Percentiles rank a stretch among this genome's conserved stretches.
phyloP scores from a whole-genome alignment of 345 rosid species.

The Passiflora organensis region DNA sequence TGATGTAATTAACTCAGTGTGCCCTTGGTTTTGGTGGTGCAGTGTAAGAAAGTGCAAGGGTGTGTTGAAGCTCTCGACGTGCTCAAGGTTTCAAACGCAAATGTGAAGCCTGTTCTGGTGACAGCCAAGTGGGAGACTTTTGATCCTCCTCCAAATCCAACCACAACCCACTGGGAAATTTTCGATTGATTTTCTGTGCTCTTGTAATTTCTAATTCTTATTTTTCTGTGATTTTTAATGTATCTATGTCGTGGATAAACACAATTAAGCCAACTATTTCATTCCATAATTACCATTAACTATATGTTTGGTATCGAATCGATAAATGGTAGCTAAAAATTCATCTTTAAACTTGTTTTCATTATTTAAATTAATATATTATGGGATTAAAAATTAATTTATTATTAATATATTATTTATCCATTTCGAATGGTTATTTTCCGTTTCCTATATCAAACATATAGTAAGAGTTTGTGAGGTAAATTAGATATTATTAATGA shows the following conservation, averaged over 20 bases:
- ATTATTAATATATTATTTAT: no score
- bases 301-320: no score
- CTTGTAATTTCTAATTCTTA: not conserved
- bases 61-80: slow-evolving; percentile 42
- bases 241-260: not conserved
- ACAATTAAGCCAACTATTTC: not conserved
- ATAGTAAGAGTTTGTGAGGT: no score
- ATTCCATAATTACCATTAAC: not conserved
- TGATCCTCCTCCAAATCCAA: slow-evolving; percentile 22
- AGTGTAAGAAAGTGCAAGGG: slow-evolving; percentile 43
- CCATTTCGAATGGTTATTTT: no score
- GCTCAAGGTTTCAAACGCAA: slow-evolving; percentile 33
- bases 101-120: slow-evolving; percentile 23
- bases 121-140: slow-evolving; percentile 45
- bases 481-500: no score
- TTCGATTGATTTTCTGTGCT: slow-evolving; percentile 31
- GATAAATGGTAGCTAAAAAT: no score
- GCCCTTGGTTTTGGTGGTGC: slow-evolving; percentile 12
- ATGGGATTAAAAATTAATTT: no score
- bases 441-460: no score
- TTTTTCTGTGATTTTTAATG: not conserved
- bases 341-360: no score
- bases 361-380: no score
- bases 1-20: no score
- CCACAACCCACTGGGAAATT: slow-evolving; percentile 30